Conservation (phyloP, 2,329 filamentous ascomycete genomes). For the Colletotrichum gigasporum region DNA sequence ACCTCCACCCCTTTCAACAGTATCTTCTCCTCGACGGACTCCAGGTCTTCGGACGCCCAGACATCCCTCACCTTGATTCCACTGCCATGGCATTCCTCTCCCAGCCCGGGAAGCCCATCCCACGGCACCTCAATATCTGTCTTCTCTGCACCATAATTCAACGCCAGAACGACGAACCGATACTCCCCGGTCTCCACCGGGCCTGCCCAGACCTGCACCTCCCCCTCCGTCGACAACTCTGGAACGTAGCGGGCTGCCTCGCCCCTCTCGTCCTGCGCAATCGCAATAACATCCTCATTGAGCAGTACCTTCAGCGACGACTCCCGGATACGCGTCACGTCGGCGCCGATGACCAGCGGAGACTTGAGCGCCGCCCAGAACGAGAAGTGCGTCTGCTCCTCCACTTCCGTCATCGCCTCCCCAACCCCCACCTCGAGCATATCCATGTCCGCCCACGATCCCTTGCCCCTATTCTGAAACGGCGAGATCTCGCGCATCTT, state of each 20-base stretch:
- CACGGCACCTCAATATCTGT: conserved; percentile 22
- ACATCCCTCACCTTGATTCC: conserved; percentile 9
- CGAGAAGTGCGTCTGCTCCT: conserved; percentile 54
- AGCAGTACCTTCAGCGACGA: conserved; percentile 29
- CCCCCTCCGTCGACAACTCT: conserved; percentile 35
- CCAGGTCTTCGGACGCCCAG: conserved; percentile 5
- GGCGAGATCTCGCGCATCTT: conserved; percentile 44
- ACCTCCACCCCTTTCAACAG: not conserved
- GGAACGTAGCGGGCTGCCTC: conserved; percentile 36
- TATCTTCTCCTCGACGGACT: not conserved
- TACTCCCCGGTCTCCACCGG: conserved; percentile 28
- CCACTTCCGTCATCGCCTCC: conserved; percentile 32
- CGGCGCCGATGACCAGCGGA: conserved; percentile 52
- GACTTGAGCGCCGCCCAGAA: conserved; percentile 57
- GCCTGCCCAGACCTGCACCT: conserved; percentile 40
- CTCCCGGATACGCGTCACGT: conserved; percentile 41
- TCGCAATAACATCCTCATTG: conserved; percentile 35
- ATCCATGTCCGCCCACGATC: conserved; percentile 46
- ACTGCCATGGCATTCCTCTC: not conserved
- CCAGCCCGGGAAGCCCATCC: not conserved
- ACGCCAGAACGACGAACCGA: conserved; percentile 27
- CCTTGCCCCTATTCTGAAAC: conserved; percentile 42
- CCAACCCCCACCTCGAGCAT: conserved; percentile 52
- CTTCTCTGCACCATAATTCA: conserved; percentile 30
- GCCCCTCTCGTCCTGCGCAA: conserved; percentile 47